These are phyloP conservation scores for Sanguinoderma infundibulare DNA, from an alignment of 1,284 basidiomycete species.

Conservation along the genomic window DNA sequence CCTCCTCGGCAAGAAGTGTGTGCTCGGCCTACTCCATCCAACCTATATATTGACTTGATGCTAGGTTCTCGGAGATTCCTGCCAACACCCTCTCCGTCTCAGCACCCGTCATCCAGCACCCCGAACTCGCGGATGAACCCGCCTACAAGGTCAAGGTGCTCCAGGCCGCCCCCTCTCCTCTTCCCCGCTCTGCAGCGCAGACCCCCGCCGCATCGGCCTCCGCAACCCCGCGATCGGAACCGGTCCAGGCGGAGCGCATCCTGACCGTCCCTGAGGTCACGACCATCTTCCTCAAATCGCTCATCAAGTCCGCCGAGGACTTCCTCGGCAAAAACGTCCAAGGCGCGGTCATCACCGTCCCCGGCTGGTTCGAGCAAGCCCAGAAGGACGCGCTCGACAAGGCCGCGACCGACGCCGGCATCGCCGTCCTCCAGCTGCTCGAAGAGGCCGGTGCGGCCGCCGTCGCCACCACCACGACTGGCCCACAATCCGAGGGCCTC, in stretches of 20 bases:
- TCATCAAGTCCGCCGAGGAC: slow-evolving; percentile 89
- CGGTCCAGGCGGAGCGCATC: slow-evolving; percentile 74
- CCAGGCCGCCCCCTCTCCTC: slow-evolving; percentile 69
- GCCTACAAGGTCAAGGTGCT: slow-evolving; percentile 89
- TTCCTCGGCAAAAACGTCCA: slow-evolving; percentile 87
- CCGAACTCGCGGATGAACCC: slow-evolving; percentile 73
- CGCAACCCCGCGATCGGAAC: slow-evolving; percentile 81
- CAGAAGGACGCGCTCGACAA: slow-evolving; percentile 77
- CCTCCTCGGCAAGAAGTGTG: slow-evolving; percentile 89
- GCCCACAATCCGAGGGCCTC: slow-evolving; percentile 48
- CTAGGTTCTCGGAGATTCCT: slow-evolving; percentile 77
- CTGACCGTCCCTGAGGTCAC: slow-evolving; percentile 88
- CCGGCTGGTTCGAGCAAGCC: slow-evolving; percentile 72
- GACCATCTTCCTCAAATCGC: slow-evolving; percentile 84
- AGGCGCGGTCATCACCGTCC: slow-evolving; percentile 87
- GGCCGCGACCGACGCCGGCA: slow-evolving; percentile 82
- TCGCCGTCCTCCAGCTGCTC: slow-evolving; percentile 84
- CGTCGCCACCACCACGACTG: slow-evolving; percentile 57
- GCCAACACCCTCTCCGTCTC: slow-evolving; percentile 56
- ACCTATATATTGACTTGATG: background rate
- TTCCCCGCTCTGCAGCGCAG: slow-evolving; percentile 52
- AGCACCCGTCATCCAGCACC: slow-evolving; percentile 76
- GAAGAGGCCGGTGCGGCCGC: slow-evolving; percentile 86
- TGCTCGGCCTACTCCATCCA: slow-evolving; percentile 10
- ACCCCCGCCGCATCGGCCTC: slow-evolving; percentile 74